phyloP scores from a whole-genome alignment of 371 early-diverging fungal species.

The Phascolomyces articulosus region DNA sequence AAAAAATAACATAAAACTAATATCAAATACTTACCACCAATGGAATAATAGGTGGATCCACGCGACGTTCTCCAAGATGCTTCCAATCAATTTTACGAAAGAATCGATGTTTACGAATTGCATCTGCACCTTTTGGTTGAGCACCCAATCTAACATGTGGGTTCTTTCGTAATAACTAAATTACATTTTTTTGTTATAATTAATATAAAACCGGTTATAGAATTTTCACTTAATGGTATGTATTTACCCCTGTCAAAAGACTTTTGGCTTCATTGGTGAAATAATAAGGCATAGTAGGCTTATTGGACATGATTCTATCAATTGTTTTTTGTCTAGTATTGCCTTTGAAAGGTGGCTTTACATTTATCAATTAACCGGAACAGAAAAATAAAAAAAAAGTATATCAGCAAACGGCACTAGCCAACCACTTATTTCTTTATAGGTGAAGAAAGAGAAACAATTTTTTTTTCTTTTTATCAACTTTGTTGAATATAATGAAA shows the following conservation, averaged over 20 bases:
- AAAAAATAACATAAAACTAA: background rate
- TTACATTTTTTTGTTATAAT: background rate
- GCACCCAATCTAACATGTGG: slow-evolving; percentile 74
- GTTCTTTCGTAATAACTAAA: slow-evolving; percentile 73
- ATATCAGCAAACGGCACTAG: background rate
- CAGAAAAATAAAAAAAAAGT: background rate
- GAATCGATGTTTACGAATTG: slow-evolving; percentile 86
- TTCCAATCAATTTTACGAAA: slow-evolving; percentile 90
- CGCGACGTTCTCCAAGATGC: slow-evolving; percentile 57
- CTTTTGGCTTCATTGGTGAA: slow-evolving; percentile 70
- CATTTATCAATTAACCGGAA: background rate
- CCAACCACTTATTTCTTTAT: too few species aligned
- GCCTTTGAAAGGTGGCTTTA: slow-evolving; percentile 76
- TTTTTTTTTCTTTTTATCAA: background rate
- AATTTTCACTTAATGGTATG: too few species aligned
- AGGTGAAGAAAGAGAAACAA: too few species aligned
- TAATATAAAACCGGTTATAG: too few species aligned
- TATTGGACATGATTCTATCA: slow-evolving; percentile 77
- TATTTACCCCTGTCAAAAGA: slow-evolving; percentile 45
- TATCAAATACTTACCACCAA: slow-evolving; percentile 55
- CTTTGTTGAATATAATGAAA: background rate
- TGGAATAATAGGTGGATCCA: slow-evolving; percentile 80
- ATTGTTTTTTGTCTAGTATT: slow-evolving; percentile 79
- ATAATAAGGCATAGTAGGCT: slow-evolving; percentile 74
- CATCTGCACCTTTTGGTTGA: slow-evolving; percentile 67